Base-by-base conservation (phyloP, 2,329 filamentous ascomycete genomes). In the Helotiales sp. region DNA sequence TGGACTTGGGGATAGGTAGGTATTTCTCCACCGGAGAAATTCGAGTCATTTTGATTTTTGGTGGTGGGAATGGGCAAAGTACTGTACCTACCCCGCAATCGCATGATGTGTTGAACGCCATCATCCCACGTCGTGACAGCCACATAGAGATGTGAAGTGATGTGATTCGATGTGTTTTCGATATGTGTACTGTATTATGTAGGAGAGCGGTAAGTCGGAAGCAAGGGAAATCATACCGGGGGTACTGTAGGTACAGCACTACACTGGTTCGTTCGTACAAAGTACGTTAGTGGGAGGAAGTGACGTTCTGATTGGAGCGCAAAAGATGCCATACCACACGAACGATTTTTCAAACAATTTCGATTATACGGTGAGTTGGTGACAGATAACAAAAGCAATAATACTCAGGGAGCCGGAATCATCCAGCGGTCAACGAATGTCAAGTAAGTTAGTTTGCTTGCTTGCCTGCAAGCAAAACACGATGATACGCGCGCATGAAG, bases 51-150 rank as follows among this genome's bases (percentile, higher is more conserved):
- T 7, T 20, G n/a, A 20, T n/a, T 17, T 11, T 45, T n/a, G 40
- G 20, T 6, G 11, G 30, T 34, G 11, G 11, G 7, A 20, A 11
- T n/a, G n/a, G n/a, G n/a, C n/a, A n/a, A n/a, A n/a, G n/a, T n/a
- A n/a, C n/a, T n/a, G n/a, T n/a, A n/a, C n/a, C n/a, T 57, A 57
- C 54, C 54, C 54, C 54, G 20, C 54, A 40, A 37, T 57, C 54
- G 54, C 54, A 24, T 37, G 49, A 52, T 17, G 8, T 52, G 24
- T 30, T 52, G 30, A 52, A 24, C 49, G 49, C 49, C 17, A 40
- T 17, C 32, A 37, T 24, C 30, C 30, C 54, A 37, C 40, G n/a
- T 45, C 40, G 6, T 6, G 30, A 34, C 30, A 34, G 11, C 11
- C 30, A 11, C 30, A 11, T 20, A 45, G 3, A 11, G 20, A 37